Percentiles rank a stretch among this genome's conserved stretches.
Conservation (phyloP, 768 basidiomycete species). For the Chalciporus pseudorubinellus region DNA sequence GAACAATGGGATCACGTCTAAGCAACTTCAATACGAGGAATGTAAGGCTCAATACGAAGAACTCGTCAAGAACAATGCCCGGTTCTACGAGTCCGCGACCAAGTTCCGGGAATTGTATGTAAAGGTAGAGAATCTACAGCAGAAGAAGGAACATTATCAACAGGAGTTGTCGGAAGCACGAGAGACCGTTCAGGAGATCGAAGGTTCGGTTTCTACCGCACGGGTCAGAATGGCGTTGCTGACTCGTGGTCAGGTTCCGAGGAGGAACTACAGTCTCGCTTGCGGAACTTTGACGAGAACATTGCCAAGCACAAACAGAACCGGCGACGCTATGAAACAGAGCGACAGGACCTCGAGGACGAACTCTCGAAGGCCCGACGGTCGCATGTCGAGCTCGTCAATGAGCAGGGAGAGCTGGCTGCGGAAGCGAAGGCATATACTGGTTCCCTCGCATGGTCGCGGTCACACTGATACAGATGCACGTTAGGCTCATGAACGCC, state of each 20-base stretch:
- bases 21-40: constrained; percentile 73
- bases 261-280: constrained; percentile 59
- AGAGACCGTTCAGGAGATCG: constrained; percentile 63
- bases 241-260: constrained; percentile 55
- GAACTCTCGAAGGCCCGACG: constrained; percentile 48
- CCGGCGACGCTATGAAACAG: constrained; percentile 45
- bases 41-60: constrained; percentile 63
- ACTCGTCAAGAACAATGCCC: constrained; percentile 65
- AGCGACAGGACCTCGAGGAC: constrained; percentile 61
- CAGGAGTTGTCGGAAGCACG: constrained; percentile 60
- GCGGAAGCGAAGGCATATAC: constrained; percentile 68
- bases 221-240: too few species aligned
- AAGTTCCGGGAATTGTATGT: constrained; percentile 85
- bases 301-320: constrained; percentile 50
- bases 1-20: constrained; percentile 58
- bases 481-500: constrained; percentile 67
- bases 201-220: constrained; percentile 40
- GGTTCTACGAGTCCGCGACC: constrained; percentile 78
- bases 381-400: constrained; percentile 54
- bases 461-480: background rate
- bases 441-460: background rate
- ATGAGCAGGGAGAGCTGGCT: constrained; percentile 62
- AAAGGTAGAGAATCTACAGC: constrained; percentile 60
- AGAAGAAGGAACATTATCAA: constrained; percentile 59
- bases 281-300: constrained; percentile 59